Base-by-base conservation (phyloP, 2,329 filamentous ascomycete genomes). In the Aspergillus puulaauensis region DNA sequence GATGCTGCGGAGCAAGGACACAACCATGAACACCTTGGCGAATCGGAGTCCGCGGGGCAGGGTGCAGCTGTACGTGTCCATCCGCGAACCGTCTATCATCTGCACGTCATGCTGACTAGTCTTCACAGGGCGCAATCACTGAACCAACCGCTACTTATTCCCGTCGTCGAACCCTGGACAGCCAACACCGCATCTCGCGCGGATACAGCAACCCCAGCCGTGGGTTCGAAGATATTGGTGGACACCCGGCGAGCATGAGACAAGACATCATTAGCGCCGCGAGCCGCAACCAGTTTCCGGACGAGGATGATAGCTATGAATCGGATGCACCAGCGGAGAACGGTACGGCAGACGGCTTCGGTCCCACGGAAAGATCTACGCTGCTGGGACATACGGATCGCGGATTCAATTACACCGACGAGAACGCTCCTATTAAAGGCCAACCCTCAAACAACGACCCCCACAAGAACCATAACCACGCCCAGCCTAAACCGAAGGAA, bases 231-330 rank as follows among this genome's bases (percentile, higher is more conserved):
- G 83, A 86, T 54, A 84, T 96, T 64, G 90, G 88, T 71, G 90
- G 96, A 52, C 90, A 97, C 71, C 95, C 95, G 3, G 89, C 91
- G 23, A 93, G 89, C 62, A 92, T 98, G 80, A 83, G 95, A 64
- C 90, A 96, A 72, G 91, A 93, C 56, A 96, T 99, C 56, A 96
- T 99, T 66, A 96, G 98, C 64, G 88, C 88, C 39, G 91, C 90
- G n/a, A 88, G 87, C 59, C 84, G 85, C 23, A 88, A 85, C 58
- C 83, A 83, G 51, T 79, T 86, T 46, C 84, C 84, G 27, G 82
- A 79, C 44, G 85, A 84, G 40, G 82, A 80, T 5, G 74, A 79
- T 17, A 78, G 63, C n/a, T 76, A 80, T 1, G 82, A 82, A 15
- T 81, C 85, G 3, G 83, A 83, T 24, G 79, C 85, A 31, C 83